Percentiles rank a stretch among this genome's conserved stretches.
Evolutionary conservation across 257 asterid species (phyloP).

Genomic region (Solanum sitiens): DNA sequence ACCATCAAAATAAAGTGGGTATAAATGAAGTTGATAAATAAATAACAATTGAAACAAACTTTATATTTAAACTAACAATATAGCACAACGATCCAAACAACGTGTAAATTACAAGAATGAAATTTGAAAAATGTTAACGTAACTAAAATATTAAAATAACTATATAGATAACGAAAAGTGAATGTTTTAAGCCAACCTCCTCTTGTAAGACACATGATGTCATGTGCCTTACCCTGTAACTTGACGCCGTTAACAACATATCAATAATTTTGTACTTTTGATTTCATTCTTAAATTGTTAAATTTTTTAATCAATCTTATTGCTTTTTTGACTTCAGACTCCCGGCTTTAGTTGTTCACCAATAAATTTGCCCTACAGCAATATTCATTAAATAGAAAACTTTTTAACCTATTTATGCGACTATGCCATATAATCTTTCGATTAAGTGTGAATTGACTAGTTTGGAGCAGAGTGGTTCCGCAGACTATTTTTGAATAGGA

Average conservation of each 20-base stretch:
- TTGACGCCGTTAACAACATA: too few species aligned
- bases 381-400: background rate
- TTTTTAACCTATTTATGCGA: background rate
- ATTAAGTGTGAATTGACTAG: background rate
- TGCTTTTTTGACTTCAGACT: too few species aligned
- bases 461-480: background rate
- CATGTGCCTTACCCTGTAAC: background rate
- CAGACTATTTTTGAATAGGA: background rate
- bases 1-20: background rate
- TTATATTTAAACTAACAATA: too few species aligned
- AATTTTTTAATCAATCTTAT: background rate
- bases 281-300: too few species aligned
- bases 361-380: too few species aligned
- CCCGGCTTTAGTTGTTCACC: background rate
- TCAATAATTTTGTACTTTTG: background rate
- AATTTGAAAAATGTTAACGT: too few species aligned
- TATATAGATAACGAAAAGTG: background rate
- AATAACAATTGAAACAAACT: background rate
- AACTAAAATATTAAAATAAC: background rate
- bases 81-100: too few species aligned
- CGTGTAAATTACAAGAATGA: background rate
- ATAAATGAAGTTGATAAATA: background rate
- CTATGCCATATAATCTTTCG: background rate
- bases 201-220: background rate
- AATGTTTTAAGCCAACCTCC: too few species aligned